phyloP scores from a whole-genome alignment of 192 early-diverging fungal species.

The Geranomyces variabilis region DNA sequence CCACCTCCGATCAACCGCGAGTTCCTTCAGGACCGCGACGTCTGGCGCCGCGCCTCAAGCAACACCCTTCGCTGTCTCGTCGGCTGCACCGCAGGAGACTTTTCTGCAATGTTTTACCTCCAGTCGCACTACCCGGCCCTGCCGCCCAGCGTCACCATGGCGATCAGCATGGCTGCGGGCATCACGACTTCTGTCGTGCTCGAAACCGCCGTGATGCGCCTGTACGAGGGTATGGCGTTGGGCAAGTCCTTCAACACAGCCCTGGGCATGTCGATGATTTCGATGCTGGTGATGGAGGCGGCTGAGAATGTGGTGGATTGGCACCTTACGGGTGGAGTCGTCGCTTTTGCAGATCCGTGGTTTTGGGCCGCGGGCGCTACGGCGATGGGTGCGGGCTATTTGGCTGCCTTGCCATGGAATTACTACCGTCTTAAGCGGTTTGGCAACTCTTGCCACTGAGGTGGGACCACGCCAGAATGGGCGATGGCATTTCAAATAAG shows the following conservation, averaged over 20 bases:
- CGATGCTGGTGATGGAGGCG: constrained; percentile 60
- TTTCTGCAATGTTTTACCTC: constrained; percentile 57
- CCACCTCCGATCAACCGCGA: background rate
- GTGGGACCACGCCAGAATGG: too few species aligned
- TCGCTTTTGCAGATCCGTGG: constrained; percentile 42
- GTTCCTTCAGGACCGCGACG: background rate
- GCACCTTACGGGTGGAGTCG: constrained; percentile 56
- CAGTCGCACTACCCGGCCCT: constrained; percentile 48
- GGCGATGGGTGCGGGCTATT: constrained; percentile 49
- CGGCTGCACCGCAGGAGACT: constrained; percentile 58
- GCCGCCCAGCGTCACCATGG: constrained; percentile 47
- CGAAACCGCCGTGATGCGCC: constrained; percentile 49
- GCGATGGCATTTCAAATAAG: too few species aligned
- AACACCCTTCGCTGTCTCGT: constrained; percentile 60
- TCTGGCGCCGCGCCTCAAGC: constrained; percentile 38
- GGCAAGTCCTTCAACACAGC: constrained; percentile 54
- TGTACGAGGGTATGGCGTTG: constrained; percentile 10
- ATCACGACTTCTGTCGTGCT: constrained; percentile 53
- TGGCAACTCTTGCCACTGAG: constrained; percentile 57
- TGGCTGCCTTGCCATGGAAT: constrained; percentile 59
- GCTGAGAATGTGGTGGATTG: constrained; percentile 59
- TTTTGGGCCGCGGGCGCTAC: constrained; percentile 51
- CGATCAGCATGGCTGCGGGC: constrained; percentile 50
- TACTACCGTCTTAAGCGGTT: constrained; percentile 55
- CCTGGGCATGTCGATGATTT: constrained; percentile 60